Evolutionary conservation across 1,139 yeast species (phyloP), one percentile per base, ranked within the genome.

Genomic region (Hanseniaspora sp.): DNA sequence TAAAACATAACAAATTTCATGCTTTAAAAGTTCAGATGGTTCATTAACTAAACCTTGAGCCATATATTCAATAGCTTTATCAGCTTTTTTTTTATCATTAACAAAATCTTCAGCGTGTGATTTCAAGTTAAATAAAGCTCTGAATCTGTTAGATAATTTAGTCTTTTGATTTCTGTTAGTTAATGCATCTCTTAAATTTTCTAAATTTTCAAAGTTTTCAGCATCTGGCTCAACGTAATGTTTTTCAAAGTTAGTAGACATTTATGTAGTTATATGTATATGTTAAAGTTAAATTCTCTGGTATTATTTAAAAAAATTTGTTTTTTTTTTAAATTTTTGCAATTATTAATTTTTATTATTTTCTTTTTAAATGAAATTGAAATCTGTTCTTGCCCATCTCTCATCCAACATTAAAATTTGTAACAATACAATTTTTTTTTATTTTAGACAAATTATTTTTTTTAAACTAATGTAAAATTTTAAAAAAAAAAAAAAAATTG

Each of bases 1-100:
- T 59, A 94, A 74, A n/a, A 92, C 97, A 64, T 94, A 94, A 7
- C 98, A 98, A 55, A 92, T 95, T 70, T 94, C 99, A 67, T 94
- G 99, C 72, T 94, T 94, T 66, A 94, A 76, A 55, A 94, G 77
- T 70, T 94, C 98, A n/a, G 95, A 83, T 34, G 60, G 58, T 56
- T 79, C 79, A 65, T 87, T 96, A 45, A 68, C 63, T 66, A 94
- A 94, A 56, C 83, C 75, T 62, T 82, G 92, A 48, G 92, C 86
- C 59, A 94, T 90, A 71, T 86, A 85, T 55, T 83, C 79, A 55
- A 92, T 79, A 54, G 98, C 98, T 56, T 63, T 71, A 57, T 77
- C 77, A 40, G 75, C 74, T 55, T 72, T 73, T 52, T 76, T 78
- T 55, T 80, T 78, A 34, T 76, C 73, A 5, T 67, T 60, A 12